Base-by-base conservation (phyloP, 139 green algal genomes). In the Tetraselmis chui region DNA sequence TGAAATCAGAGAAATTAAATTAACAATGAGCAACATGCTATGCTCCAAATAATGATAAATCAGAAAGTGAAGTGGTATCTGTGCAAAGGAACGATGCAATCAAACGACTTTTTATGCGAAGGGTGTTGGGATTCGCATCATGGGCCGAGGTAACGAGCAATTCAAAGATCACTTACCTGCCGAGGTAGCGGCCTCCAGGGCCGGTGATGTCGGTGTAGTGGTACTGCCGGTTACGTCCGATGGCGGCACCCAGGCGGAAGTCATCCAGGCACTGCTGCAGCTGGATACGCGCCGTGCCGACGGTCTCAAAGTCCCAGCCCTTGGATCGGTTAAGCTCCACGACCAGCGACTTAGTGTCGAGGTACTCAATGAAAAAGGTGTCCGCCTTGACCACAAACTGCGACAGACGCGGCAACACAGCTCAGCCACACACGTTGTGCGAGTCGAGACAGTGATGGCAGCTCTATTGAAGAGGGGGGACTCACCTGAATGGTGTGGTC, bases 311-410 rank as follows among this genome's bases (percentile, higher is more conserved):
- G 75, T 80, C 75, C 67, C 31, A 79, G 67, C 80, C 80, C 32
- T 26, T 76, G 31, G 59, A 79, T n/a, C 30, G 80, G 31, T 84
- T 59, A 26, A 84, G 31, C 31, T 59, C 76, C 67, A 84, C 25
- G 0, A 32, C 30, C 23, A 84, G 74, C 29, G 87, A 80, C 76
- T 91, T 86, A 22, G 83, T 87, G 76, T 86, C 85, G 59, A 92
- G 77, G 86, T 92, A 91, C 75, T 92, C 86, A 26, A 89, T 22
- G 81, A 91, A 77, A 81, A 92, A 89, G 11, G 84, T 26, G 30
- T 91, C 89, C 11, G 75, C 76, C 77, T 90, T 87, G 27, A 92
- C 85, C 29, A 92, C 82, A 76, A 90, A 92, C 81, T 90, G 82
- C 30, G 59, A n/a, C n/a, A n/a, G n/a, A n/a, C n/a, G n/a, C n/a